These are phyloP conservation scores for Eucalyptus leucophloia DNA, from an alignment of 345 rosid species.

Conservation along the genomic window DNA sequence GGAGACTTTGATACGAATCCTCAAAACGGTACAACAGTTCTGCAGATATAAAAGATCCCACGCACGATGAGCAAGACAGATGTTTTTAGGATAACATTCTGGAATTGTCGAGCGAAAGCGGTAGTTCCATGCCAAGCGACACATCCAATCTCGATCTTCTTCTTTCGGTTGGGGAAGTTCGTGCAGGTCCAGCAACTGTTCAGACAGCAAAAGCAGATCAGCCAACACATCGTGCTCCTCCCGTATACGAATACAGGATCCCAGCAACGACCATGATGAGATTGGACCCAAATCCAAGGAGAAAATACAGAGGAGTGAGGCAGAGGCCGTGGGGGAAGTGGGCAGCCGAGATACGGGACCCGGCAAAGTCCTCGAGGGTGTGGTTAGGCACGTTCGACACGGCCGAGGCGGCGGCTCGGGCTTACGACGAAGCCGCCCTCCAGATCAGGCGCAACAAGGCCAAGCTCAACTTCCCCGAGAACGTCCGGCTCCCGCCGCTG, in stretches of 20 bases:
- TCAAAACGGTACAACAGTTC: neutral
- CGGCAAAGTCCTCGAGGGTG: conserved; percentile 74
- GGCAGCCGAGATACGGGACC: conserved; percentile 97
- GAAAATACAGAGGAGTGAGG: conserved; percentile 84
- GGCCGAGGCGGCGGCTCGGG: conserved; percentile 80
- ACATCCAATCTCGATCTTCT: neutral
- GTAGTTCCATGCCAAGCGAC: neutral
- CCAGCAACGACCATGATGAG: neutral
- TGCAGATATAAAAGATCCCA: neutral
- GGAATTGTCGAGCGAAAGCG: neutral
- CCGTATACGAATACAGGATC: conserved; percentile 26
- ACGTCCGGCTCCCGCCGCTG: conserved; percentile 43
- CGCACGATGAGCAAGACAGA: neutral
- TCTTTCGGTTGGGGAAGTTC: neutral
- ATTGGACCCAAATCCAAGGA: conserved; percentile 13
- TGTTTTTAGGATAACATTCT: neutral
- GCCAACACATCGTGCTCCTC: neutral
- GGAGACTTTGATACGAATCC: neutral
- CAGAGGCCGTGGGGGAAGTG: conserved; percentile 96
- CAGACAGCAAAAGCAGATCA: neutral
- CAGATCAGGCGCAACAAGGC: conserved; percentile 81
- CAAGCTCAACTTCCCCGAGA: conserved; percentile 89
- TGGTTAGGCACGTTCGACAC: conserved; percentile 93
- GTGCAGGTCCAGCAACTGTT: neutral
- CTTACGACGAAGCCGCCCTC: conserved; percentile 85